These are phyloP conservation scores for Populus hybrid DNA, from an alignment of 441 rosid species.

Conservation along the genomic window DNA sequence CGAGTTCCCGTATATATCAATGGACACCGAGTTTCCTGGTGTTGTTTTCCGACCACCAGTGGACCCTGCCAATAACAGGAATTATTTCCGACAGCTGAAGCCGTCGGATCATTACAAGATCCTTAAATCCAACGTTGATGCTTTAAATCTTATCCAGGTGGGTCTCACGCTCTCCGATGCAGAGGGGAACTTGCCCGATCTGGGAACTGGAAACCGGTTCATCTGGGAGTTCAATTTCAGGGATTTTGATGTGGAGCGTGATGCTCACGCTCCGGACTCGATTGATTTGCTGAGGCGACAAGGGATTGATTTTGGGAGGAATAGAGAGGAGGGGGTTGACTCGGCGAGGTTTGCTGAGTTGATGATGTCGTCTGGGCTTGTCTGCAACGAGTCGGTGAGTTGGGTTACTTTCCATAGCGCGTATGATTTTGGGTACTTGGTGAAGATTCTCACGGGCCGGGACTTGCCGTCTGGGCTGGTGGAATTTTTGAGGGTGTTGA, in stretches of 20 bases:
- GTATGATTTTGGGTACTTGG: conserved; percentile 79
- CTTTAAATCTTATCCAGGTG: conserved; percentile 70
- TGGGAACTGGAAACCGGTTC: conserved; percentile 44
- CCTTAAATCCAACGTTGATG: conserved; percentile 81
- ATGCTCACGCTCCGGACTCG: conserved; percentile 74
- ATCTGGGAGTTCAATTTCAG: conserved; percentile 89
- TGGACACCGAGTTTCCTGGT: conserved; percentile 94
- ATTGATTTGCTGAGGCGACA: conserved; percentile 67
- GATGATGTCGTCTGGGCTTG: conserved; percentile 82
- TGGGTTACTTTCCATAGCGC: conserved; percentile 98
- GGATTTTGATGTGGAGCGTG: conserved; percentile 67
- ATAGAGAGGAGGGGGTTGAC: conserved; percentile 51
- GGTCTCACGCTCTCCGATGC: conserved; percentile 87
- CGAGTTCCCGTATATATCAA: conserved; percentile 63
- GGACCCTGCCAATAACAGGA: conserved; percentile 8
- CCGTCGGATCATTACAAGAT: conserved; percentile 64
- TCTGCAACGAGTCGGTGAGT: conserved; percentile 71
- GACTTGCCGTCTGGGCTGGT: conserved; percentile 41
- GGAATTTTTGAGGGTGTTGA: conserved; percentile 45
- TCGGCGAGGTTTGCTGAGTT: conserved; percentile 68
- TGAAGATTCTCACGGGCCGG: conserved; percentile 70
- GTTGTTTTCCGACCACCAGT: conserved; percentile 42
- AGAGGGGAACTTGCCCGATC: conserved; percentile 62
- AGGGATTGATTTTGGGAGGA: conserved; percentile 71
- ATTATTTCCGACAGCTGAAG: conserved; percentile 17